phyloP scores from a whole-genome alignment of 345 rosid species.

The Lepidium didymum region DNA sequence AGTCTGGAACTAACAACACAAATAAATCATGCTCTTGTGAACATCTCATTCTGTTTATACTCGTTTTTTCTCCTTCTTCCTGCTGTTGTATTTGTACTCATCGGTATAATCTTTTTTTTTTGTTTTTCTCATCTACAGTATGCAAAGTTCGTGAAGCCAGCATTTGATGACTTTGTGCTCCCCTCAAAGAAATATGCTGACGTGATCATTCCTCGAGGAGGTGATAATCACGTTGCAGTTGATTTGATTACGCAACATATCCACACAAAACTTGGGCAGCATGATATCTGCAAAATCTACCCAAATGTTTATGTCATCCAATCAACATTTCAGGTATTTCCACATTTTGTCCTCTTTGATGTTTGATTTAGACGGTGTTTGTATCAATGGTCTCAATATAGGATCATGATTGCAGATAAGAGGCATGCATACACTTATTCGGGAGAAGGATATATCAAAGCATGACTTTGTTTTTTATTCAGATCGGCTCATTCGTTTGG shows the following conservation, averaged over 20 bases:
- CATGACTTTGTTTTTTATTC: slow-evolving; percentile 97
- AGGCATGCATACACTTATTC: slow-evolving; percentile 99
- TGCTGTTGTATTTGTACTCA: not conserved
- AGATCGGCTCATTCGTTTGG: slow-evolving; percentile 92
- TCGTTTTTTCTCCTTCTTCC: not conserved
- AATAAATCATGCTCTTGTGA: not conserved
- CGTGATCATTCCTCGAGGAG: slow-evolving; percentile 90
- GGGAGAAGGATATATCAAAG: slow-evolving; percentile 88
- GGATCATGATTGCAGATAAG: slow-evolving; percentile 57
- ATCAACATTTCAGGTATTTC: slow-evolving; percentile 82
- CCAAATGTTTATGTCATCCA: slow-evolving; percentile 76
- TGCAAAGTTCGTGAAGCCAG: slow-evolving; percentile 96
- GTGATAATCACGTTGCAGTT: slow-evolving; percentile 90
- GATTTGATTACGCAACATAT: slow-evolving; percentile 95
- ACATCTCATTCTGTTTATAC: not conserved
- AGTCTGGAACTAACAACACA: not conserved
- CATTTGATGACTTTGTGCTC: slow-evolving; percentile 91
- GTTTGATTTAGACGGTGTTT: not conserved
- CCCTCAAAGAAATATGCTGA: slow-evolving; percentile 96
- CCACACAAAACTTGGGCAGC: slow-evolving; percentile 88
- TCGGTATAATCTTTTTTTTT: no score
- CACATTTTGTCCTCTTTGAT: not conserved
- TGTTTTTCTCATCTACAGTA: no score
- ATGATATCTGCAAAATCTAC: slow-evolving; percentile 90
- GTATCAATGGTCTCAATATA: slow-evolving; percentile 16